These are phyloP conservation scores for Torulaspora pretoriensis DNA, from an alignment of 1,139 yeast genomes.

Conservation along the genomic window DNA sequence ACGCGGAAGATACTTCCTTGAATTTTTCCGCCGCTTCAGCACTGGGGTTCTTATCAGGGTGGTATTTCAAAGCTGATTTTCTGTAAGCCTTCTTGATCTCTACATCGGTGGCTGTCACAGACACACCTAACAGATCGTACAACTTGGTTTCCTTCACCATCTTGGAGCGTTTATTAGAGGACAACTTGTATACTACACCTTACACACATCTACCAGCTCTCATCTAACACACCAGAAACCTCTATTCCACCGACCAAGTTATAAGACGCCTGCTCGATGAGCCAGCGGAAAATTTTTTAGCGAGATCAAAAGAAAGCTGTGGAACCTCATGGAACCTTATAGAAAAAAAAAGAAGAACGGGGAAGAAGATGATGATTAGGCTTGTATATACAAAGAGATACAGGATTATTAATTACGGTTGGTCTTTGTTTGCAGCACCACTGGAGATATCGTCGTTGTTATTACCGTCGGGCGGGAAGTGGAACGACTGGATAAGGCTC, in stretches of 20 bases:
- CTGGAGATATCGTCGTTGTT: background rate
- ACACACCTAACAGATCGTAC: slow-evolving; percentile 80
- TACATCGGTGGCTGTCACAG: slow-evolving; percentile 69
- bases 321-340: background rate
- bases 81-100: slow-evolving; percentile 96
- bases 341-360: background rate
- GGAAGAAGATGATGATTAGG: too few relatives aligned
- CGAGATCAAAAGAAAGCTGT: background rate
- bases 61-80: slow-evolving; percentile 85
- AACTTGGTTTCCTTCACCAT: slow-evolving; percentile 92
- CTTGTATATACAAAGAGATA: too few relatives aligned
- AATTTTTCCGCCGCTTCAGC: slow-evolving; percentile 94
- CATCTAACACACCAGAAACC: background rate
- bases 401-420: too few relatives aligned
- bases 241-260: background rate
- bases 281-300: background rate
- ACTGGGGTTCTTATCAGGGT: slow-evolving; percentile 90
- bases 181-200: slow-evolving; percentile 3
- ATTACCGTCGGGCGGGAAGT: background rate
- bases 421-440: background rate
- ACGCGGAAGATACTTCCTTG: slow-evolving; percentile 86
- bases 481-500: slow-evolving; percentile 4
- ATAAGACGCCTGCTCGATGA: background rate
- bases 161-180: slow-evolving; percentile 21
- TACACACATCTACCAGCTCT: background rate